Evolutionary conservation across 352 stramenopile species (phyloP).

Genomic region (Thalassiosira exigua): DNA sequence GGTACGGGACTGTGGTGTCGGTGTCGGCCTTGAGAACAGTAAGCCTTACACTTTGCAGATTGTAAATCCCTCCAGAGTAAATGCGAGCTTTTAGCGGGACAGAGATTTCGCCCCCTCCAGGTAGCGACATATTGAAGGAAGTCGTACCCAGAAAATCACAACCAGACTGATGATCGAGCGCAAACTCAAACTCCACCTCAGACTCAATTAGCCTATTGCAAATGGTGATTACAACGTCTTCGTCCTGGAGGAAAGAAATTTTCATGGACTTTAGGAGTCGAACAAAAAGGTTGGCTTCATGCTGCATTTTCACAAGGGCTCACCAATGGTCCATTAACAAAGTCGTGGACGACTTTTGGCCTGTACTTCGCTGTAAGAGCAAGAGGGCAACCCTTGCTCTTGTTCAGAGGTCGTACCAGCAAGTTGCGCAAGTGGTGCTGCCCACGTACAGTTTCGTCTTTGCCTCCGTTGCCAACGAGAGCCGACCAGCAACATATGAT

Average conservation of each 20-base stretch:
- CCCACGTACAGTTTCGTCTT: conserved; percentile 46
- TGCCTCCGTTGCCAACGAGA: conserved; percentile 35
- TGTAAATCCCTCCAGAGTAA: conserved; percentile 65
- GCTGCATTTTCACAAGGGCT: no score
- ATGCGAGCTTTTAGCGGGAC: conserved; percentile 73
- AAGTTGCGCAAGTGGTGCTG: conserved; percentile 74
- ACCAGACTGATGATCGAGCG: conserved; percentile 44
- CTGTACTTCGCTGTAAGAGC: conserved; percentile 63
- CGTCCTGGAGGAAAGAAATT: conserved; percentile 26
- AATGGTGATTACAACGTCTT: conserved; percentile 68
- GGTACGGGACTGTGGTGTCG: conserved; percentile 51
- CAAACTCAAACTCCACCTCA: conserved; percentile 74
- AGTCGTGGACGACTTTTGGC: conserved; percentile 65
- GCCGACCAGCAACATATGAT: conserved; percentile 80
- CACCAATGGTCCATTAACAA: conserved; percentile 62
- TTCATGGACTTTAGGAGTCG: neutral
- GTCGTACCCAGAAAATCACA: conserved; percentile 75
- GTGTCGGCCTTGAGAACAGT: conserved; percentile 52
- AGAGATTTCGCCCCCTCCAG: conserved; percentile 61
- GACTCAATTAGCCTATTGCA: conserved; percentile 68
- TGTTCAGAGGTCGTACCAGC: conserved; percentile 58
- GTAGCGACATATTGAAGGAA: conserved; percentile 51
- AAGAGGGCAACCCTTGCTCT: conserved; percentile 69
- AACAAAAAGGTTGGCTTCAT: neutral
- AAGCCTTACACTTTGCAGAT: conserved; percentile 75